phyloP scores from a whole-genome alignment of 2,329 filamentous ascomycete species.

The Aspergillus sergii region DNA sequence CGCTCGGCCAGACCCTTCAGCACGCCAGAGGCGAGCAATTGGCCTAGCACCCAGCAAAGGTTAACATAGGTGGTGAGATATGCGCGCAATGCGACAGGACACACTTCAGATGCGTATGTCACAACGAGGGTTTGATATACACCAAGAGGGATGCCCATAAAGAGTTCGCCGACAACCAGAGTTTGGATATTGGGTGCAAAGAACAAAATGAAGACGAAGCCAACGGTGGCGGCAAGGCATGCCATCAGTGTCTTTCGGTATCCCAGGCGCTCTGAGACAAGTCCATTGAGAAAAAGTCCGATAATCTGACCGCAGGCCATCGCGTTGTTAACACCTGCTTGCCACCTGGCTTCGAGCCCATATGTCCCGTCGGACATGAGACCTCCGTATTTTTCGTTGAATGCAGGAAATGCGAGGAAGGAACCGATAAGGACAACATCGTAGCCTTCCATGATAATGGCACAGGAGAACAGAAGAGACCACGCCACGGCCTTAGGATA shows the following conservation, averaged over 20 bases:
- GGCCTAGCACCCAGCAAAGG: constrained; percentile 27
- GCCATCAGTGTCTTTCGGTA: constrained; percentile 22
- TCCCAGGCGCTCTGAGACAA: constrained; percentile 23
- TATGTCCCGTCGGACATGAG: constrained; percentile 21
- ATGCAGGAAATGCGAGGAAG: constrained; percentile 35
- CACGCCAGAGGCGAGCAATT: constrained; percentile 41
- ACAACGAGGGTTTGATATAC: constrained; percentile 7
- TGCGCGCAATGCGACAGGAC: constrained; percentile 3
- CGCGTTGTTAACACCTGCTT: constrained; percentile 38
- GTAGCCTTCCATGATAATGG: constrained; percentile 45
- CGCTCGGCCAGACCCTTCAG: constrained; percentile 34
- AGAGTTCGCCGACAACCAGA: constrained; percentile 4
- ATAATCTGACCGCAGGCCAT: constrained; percentile 35
- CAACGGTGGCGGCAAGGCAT: constrained; percentile 3
- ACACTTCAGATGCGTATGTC: constrained; percentile 8
- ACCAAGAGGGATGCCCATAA: constrained; percentile 8
- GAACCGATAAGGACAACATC: constrained; percentile 37
- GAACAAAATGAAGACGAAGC: constrained; percentile 9
- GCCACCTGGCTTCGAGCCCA: constrained; percentile 38
- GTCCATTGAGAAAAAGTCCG: constrained; percentile 23
- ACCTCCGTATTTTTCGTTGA: constrained; percentile 19
- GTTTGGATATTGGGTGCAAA: constrained; percentile 3
- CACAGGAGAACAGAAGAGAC: constrained; percentile 38
- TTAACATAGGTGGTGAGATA: constrained; percentile 11
- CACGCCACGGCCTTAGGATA: constrained; percentile 38